These are phyloP conservation scores for Debaryomyces sp. DNA, from an alignment of 1,139 yeast genomes.

Conservation along the genomic window DNA sequence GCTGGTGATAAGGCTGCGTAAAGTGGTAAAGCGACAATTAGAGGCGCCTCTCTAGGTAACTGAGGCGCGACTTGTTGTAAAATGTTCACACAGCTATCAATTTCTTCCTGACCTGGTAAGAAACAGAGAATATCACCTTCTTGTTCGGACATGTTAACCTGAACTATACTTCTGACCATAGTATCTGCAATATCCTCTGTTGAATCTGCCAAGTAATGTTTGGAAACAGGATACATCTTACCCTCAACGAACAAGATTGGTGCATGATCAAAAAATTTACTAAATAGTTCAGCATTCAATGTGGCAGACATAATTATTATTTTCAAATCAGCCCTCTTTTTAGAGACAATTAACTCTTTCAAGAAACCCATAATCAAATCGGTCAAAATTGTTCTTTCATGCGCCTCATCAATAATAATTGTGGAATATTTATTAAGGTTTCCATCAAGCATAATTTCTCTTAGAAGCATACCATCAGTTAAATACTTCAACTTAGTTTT, in stretches of 20 bases:
- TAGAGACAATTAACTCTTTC: conserved; percentile 58
- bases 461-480: conserved; percentile 95
- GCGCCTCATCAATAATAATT: conserved; percentile 94
- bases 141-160: conserved; percentile 75
- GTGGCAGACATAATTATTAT: conserved; percentile 93
- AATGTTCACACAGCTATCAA: conserved; percentile 77
- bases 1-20: conserved; percentile 92
- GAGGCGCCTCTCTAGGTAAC: conserved; percentile 75
- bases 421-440: conserved; percentile 66
- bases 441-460: conserved; percentile 85
- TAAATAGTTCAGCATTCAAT: conserved; percentile 87
- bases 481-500: conserved; percentile 77
- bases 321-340: conserved; percentile 56
- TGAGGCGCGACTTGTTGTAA: conserved; percentile 63
- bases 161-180: conserved; percentile 72
- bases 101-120: conserved; percentile 96
- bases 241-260: conserved; percentile 89
- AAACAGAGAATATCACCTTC: conserved; percentile 90
- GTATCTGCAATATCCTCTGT: conserved; percentile 86
- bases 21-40: conserved; percentile 75
- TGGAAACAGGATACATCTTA: conserved; percentile 80
- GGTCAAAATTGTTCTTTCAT: conserved; percentile 90
- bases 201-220: conserved; percentile 56
- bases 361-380: conserved; percentile 89
- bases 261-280: conserved; percentile 73